These are phyloP conservation scores for Ophidiomyces ophidiicola DNA, from an alignment of 2,329 filamentous ascomycete genomes.

Conservation along the genomic window DNA sequence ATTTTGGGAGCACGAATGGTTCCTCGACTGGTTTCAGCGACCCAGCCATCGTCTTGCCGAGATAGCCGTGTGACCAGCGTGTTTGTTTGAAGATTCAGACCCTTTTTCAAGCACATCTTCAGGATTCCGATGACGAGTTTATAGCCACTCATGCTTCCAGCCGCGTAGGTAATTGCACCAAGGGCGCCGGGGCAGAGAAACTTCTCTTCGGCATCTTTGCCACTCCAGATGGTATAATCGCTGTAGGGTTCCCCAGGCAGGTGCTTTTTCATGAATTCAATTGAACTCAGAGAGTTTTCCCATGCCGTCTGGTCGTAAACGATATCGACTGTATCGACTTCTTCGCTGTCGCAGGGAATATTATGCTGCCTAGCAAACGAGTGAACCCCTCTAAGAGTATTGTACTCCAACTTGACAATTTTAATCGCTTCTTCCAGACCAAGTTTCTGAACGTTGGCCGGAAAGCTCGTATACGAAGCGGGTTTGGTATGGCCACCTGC, in stretches of 20 bases:
- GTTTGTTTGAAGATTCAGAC: slow-evolving; percentile 23
- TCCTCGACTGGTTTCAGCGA: slow-evolving; percentile 35
- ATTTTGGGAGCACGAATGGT: slow-evolving; percentile 33
- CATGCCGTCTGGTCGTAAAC: slow-evolving; percentile 42
- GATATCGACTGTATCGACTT: slow-evolving; percentile 46
- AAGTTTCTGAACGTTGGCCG: slow-evolving; percentile 34
- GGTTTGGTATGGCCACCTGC: slow-evolving; percentile 39
- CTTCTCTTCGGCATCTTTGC: slow-evolving; percentile 32
- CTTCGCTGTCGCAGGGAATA: slow-evolving; percentile 40
- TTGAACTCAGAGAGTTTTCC: slow-evolving; percentile 28
- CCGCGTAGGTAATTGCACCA: slow-evolving; percentile 40
- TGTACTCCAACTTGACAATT: slow-evolving; percentile 42
- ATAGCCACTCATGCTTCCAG: slow-evolving; percentile 34
- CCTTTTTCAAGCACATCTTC: slow-evolving; percentile 31
- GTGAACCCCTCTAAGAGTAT: slow-evolving; percentile 45
- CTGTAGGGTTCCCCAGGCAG: slow-evolving; percentile 33
- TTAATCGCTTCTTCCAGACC: slow-evolving; percentile 40
- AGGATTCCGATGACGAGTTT: slow-evolving; percentile 36
- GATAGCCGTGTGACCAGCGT: slow-evolving; percentile 21
- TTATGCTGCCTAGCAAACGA: slow-evolving; percentile 38
- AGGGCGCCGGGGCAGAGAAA: slow-evolving; percentile 34
- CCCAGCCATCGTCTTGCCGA: slow-evolving; percentile 10
- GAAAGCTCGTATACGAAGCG: slow-evolving; percentile 42
- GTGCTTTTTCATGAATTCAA: slow-evolving; percentile 38
- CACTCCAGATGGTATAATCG: slow-evolving; percentile 35